These are phyloP conservation scores for Passalora sequoiae DNA, from an alignment of 2,329 filamentous ascomycete genomes.

Conservation along the genomic window DNA sequence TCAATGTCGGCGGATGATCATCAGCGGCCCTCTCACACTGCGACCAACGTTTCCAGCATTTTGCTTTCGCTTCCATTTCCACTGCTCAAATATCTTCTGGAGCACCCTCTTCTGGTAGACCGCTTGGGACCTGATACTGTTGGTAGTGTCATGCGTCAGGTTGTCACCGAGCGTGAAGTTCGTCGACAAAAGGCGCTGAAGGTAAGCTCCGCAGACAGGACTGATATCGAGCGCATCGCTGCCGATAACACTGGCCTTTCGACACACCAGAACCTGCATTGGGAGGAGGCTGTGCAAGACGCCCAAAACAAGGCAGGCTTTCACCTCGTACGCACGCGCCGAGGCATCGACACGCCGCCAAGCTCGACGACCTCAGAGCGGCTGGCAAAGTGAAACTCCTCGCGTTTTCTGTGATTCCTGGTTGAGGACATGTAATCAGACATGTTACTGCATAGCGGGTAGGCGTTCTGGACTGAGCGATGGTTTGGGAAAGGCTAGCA, in stretches of 20 bases:
- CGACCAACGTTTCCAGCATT: slow-evolving; percentile 57
- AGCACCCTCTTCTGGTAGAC: slow-evolving; percentile 52
- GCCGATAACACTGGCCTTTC: too few relatives aligned
- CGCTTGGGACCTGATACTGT: slow-evolving; percentile 38
- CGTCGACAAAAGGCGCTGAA: slow-evolving; percentile 29
- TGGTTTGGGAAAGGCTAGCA: background rate
- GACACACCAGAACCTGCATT: slow-evolving; percentile 30
- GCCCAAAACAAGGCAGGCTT: slow-evolving; percentile 36
- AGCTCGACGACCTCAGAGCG: slow-evolving; percentile 25
- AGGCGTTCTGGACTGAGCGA: background rate
- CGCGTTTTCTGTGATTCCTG: too few relatives aligned
- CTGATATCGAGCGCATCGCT: too few relatives aligned
- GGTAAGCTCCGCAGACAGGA: slow-evolving; percentile 12
- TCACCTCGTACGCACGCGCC: slow-evolving; percentile 28
- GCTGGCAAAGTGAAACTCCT: too few relatives aligned
- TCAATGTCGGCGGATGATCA: slow-evolving; percentile 50
- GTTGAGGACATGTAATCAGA: background rate
- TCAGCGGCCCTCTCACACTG: slow-evolving; percentile 34
- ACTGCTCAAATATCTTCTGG: slow-evolving; percentile 60
- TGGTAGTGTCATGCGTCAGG: slow-evolving; percentile 38
- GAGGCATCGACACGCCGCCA: slow-evolving; percentile 31
- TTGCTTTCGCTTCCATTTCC: slow-evolving; percentile 66
- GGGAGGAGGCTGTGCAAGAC: slow-evolving; percentile 36
- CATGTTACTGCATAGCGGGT: background rate
- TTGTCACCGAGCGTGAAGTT: slow-evolving; percentile 42